A percentile compares a stretch with the other conserved stretches of the same genome.
phyloP scores from a whole-genome alignment of 805 yeast genomes.

The Starmera dryadoides region DNA sequence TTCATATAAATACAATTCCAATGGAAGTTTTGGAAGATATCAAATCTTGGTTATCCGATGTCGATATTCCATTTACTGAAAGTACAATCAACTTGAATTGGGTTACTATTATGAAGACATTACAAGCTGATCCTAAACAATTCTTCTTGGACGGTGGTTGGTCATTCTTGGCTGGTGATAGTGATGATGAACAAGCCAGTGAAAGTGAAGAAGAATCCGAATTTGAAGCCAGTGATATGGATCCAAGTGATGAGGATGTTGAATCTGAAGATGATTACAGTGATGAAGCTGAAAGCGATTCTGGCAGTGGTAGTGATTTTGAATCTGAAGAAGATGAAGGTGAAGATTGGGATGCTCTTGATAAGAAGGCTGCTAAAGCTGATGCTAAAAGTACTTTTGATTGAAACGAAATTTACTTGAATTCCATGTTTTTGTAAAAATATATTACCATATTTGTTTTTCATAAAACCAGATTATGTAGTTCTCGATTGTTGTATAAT shows the following conservation, averaged over 20 bases:
- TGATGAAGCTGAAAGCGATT: conserved; percentile 16
- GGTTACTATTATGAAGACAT: conserved; percentile 92
- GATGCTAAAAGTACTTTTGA: conserved; percentile 19
- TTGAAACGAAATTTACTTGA: no score
- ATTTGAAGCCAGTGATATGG: conserved; percentile 37
- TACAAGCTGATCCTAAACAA: conserved; percentile 86
- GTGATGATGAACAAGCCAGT: conserved; percentile 66
- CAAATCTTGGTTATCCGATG: conserved; percentile 96
- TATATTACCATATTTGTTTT: no score
- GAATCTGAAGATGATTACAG: conserved; percentile 28
- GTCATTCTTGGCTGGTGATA: conserved; percentile 86
- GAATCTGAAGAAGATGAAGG: conserved; percentile 28
- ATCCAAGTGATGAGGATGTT: conserved; percentile 34
- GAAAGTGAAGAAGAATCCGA: conserved; percentile 64
- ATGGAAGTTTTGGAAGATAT: conserved; percentile 87
- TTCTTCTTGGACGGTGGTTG: conserved; percentile 95
- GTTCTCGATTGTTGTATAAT: no score
- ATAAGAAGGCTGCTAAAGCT: conserved; percentile 31
- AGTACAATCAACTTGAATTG: conserved; percentile 95
- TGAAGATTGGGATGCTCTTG: conserved; percentile 33
- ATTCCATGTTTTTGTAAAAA: no score
- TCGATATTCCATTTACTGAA: conserved; percentile 90
- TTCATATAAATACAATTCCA: conserved; percentile 91
- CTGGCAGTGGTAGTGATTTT: conserved; percentile 21
- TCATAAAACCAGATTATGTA: no score